Base-by-base conservation (phyloP, 2,329 filamentous ascomycete genomes). In the Beauveria sp. region DNA sequence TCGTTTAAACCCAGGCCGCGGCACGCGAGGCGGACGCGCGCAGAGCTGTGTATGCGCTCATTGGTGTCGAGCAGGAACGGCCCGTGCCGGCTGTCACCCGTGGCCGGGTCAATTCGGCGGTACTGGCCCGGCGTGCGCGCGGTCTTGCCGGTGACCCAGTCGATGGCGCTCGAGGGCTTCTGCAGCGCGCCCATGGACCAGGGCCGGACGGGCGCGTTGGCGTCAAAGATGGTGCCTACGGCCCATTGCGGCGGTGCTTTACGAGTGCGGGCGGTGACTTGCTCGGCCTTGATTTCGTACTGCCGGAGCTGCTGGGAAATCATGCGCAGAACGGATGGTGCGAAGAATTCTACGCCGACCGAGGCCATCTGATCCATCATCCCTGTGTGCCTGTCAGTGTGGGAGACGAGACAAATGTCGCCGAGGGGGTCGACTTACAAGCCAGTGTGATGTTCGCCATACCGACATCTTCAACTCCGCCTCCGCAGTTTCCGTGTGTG, bases 401-500 rank as follows among this genome's bases (percentile, higher is more conserved):
- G 40, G 62, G 48, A 52, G 60, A 8, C 2, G 6, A 20, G 24
- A n/a, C 20, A 22, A 5, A 28, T 12, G 12, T 31, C 20, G 38
- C 9, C 2, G 4, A 3, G 14, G 48, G 5, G 10, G 10, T 4
- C 7, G n/a, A 67, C 75, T 66, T 66, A 77, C 76, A 78, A 20
- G 73, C 70, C 52, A 78, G 69, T 24, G 72, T 72, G 18, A 72
- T 70, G 58, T 78, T 74, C 3, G 76, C 70, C 22, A 77, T 73
- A 50, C 78, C 78, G 63, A 81, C 76, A 53, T 83, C 80, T 5
- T 73, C 69, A 83, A 83, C 88, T 2, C 88, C 88, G 38, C 88
- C 88, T 5, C 88, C 88, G 52, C 89, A 84, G 67, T 90, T 88
- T 12, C 80, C 84, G 69, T 92, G 89, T 55, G 82, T 84, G 7